A percentile compares a stretch with the other conserved stretches of the same genome.
Conservation (phyloP, 345 rosid genomes). For the Dovyalis caffra region DNA sequence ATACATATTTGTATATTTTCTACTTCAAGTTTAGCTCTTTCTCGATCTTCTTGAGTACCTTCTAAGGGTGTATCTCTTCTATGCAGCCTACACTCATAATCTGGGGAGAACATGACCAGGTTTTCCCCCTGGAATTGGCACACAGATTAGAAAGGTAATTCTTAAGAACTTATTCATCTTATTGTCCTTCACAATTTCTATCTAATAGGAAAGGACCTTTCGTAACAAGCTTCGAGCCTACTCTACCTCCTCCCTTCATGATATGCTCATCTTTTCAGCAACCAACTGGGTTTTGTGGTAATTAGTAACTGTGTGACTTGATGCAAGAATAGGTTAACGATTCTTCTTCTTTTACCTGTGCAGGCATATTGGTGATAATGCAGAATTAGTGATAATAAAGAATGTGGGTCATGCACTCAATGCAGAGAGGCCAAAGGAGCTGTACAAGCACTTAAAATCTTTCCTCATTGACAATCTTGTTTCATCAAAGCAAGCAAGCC, state of each 20-base stretch:
- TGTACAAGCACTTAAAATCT: conserved; percentile 56
- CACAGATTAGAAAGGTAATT: conserved; percentile 60
- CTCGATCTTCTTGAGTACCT: not conserved
- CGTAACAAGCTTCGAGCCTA: not conserved
- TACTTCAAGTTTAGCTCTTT: not conserved
- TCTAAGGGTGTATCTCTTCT: not conserved
- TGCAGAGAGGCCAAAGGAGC: conserved; percentile 65
- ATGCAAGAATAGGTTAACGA: not conserved
- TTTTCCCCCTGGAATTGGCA: conserved; percentile 79
- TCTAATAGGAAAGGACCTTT: not conserved
- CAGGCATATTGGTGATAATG: conserved; percentile 66
- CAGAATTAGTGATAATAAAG: conserved; percentile 56
- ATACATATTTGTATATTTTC: not conserved
- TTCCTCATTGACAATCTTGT: conserved; percentile 52
- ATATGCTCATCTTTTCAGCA: not conserved
- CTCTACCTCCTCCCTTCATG: not conserved
- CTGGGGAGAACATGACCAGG: conserved; percentile 83
- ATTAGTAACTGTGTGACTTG: not conserved
- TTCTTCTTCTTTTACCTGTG: conserved; percentile 6
- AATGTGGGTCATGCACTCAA: conserved; percentile 79
- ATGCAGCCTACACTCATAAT: conserved; percentile 66
- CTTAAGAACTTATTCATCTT: not conserved
- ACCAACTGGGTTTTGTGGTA: not conserved
- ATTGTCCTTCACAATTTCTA: not conserved
- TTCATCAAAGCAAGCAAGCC: conserved; percentile 23